A percentile compares a stretch with the other conserved stretches of the same genome.
phyloP scores from a whole-genome alignment of 1,284 basidiomycete genomes.

The Cryptococcus sp. region DNA sequence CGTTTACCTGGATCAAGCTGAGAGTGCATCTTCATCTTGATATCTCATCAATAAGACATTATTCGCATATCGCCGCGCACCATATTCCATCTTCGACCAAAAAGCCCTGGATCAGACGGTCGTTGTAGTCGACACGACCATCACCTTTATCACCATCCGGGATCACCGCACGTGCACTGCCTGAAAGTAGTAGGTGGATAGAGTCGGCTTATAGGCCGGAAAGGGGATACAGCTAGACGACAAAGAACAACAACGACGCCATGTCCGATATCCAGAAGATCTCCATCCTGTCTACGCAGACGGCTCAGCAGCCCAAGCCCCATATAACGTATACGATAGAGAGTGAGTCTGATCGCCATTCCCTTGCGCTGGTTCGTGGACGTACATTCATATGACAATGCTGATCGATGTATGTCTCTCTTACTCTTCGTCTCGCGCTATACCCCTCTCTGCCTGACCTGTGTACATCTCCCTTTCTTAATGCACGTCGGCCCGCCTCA shows the following conservation, averaged over 20 bases:
- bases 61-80: too few relatives aligned
- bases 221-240: too few relatives aligned
- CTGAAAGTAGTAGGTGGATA: too few relatives aligned
- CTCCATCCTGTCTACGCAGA: slow-evolving; percentile 49
- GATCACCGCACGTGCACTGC: too few relatives aligned
- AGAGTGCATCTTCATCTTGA: too few relatives aligned
- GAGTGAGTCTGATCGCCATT: slow-evolving; percentile 28
- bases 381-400: too few relatives aligned
- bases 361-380: background rate
- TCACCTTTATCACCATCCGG: background rate
- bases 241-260: slow-evolving; percentile 1
- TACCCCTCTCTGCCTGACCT: too few relatives aligned
- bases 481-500: background rate
- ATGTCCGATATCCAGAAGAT: slow-evolving; percentile 53
- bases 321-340: slow-evolving; percentile 53
- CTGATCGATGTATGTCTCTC: too few relatives aligned
- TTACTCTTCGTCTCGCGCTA: too few relatives aligned
- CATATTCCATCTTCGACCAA: background rate
- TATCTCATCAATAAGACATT: too few relatives aligned
- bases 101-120: background rate
- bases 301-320: slow-evolving; percentile 43
- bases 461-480: background rate
- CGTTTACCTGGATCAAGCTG: too few relatives aligned
- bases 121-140: background rate
- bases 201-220: too few relatives aligned